These are phyloP conservation scores for Cocos nucifera DNA, from an alignment of 176 grass and related monocot genomes.

Conservation along the genomic window DNA sequence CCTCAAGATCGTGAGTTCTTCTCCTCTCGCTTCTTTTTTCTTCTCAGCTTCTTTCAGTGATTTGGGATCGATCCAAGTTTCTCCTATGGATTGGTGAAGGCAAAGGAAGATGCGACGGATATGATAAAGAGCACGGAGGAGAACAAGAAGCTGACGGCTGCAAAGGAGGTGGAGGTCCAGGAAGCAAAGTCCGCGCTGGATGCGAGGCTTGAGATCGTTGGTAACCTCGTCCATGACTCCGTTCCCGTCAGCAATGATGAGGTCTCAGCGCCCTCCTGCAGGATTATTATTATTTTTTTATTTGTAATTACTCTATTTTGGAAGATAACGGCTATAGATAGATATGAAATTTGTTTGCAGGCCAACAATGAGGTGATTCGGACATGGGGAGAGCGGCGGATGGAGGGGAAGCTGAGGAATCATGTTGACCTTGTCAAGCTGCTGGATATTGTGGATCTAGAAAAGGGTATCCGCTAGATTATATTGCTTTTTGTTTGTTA, in stretches of 20 bases:
- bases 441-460: slow-evolving; percentile 64
- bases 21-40: neutral
- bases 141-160: slow-evolving; percentile 50
- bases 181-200: slow-evolving; percentile 68
- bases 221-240: slow-evolving; percentile 72
- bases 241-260: slow-evolving; percentile 66
- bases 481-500: neutral
- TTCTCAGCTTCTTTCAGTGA: neutral
- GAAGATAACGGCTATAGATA: too few species aligned
- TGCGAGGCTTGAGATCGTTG: slow-evolving; percentile 49
- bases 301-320: too few species aligned
- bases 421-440: slow-evolving; percentile 81
- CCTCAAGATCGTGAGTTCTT: slow-evolving; percentile 54
- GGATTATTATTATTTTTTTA: too few species aligned
- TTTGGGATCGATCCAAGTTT: neutral
- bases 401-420: slow-evolving; percentile 66
- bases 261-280: slow-evolving; percentile 9
- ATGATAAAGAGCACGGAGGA: slow-evolving; percentile 75
- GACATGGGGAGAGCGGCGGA: slow-evolving; percentile 58
- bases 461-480: slow-evolving; percentile 50
- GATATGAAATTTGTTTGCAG: slow-evolving; percentile 13
- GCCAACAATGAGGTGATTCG: slow-evolving; percentile 66
- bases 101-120: slow-evolving; percentile 43
- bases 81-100: slow-evolving; percentile 25
- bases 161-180: slow-evolving; percentile 76